phyloP scores from a whole-genome alignment of 116 monocot genomes.

The Iris pallida region DNA sequence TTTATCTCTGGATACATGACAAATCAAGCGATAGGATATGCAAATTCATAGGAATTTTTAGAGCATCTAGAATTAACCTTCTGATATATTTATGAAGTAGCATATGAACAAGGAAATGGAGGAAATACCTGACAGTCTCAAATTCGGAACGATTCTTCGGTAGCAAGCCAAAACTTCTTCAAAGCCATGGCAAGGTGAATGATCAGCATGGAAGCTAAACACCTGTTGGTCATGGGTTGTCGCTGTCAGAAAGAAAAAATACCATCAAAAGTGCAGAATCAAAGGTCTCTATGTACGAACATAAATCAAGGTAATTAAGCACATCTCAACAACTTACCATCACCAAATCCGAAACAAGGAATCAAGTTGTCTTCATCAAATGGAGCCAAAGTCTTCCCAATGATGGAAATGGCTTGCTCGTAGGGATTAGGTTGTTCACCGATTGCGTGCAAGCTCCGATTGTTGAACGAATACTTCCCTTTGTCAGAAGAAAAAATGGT shows the following conservation, averaged over 20 bases:
- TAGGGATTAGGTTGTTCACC: constrained; percentile 54
- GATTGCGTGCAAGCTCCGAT: constrained; percentile 50
- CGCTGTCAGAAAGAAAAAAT: constrained; percentile 23
- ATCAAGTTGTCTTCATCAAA: constrained; percentile 79
- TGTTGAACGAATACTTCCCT: constrained; percentile 54
- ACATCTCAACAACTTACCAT: constrained; percentile 33
- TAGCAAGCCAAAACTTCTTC: constrained; percentile 65
- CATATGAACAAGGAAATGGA: too few relatives aligned
- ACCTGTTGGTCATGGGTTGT: constrained; percentile 65
- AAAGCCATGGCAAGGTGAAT: constrained; percentile 67
- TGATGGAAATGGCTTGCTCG: constrained; percentile 61
- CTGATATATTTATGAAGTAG: too few relatives aligned
- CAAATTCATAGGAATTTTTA: too few relatives aligned
- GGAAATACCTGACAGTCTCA: constrained; percentile 49
- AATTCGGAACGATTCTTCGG: constrained; percentile 38
- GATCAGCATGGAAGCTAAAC: constrained; percentile 59
- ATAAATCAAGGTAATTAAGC: neutral
- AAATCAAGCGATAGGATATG: too few relatives aligned
- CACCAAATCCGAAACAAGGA: constrained; percentile 78
- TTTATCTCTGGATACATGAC: too few relatives aligned
- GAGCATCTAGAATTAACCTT: too few relatives aligned
- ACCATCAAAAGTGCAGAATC: neutral
- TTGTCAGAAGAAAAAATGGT: constrained; percentile 1
- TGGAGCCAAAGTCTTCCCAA: constrained; percentile 62
- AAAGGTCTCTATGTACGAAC: neutral